These are phyloP conservation scores for Tulasnella sp. DNA, from an alignment of 768 basidiomycete species.

Conservation along the genomic window DNA sequence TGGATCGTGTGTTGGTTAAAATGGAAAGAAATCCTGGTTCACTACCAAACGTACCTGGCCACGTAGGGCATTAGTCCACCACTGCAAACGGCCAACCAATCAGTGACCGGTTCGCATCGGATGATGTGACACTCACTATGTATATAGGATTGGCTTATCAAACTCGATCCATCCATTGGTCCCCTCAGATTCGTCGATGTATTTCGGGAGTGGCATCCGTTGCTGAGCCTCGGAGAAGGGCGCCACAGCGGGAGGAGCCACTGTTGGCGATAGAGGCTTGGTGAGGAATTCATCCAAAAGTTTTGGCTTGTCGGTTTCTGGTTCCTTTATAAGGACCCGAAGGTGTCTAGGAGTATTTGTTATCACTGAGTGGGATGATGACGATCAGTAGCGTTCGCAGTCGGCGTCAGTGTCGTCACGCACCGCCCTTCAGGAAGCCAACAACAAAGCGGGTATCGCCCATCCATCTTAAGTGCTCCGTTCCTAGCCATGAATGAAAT, in stretches of 20 bases:
- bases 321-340: constrained; percentile 66
- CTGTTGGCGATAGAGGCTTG: constrained; percentile 13
- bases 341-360: constrained; percentile 62
- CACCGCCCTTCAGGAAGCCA: constrained; percentile 69
- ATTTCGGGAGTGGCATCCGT: constrained; percentile 46
- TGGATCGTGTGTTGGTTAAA: not conserved
- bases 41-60: constrained; percentile 46
- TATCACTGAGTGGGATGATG: constrained; percentile 46
- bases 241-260: not conserved
- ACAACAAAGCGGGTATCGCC: constrained; percentile 73
- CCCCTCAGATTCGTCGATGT: constrained; percentile 38
- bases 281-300: constrained; percentile 29
- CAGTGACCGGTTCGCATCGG: not conserved
- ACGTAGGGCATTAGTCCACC: constrained; percentile 80
- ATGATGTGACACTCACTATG: constrained; percentile 43
- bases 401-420: constrained; percentile 32
- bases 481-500: constrained; percentile 38
- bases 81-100: constrained; percentile 29
- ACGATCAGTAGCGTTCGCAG: constrained; percentile 10
- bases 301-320: constrained; percentile 62
- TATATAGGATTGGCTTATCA: constrained; percentile 62
- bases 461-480: constrained; percentile 83
- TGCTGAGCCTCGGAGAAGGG: constrained; percentile 31
- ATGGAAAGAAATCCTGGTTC: constrained; percentile 23
- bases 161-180: constrained; percentile 65